Evolutionary conservation across 306 rosid genomes (phyloP), one percentile per base, ranked within the genome.

Genomic region (Sicyos edulis): DNA sequence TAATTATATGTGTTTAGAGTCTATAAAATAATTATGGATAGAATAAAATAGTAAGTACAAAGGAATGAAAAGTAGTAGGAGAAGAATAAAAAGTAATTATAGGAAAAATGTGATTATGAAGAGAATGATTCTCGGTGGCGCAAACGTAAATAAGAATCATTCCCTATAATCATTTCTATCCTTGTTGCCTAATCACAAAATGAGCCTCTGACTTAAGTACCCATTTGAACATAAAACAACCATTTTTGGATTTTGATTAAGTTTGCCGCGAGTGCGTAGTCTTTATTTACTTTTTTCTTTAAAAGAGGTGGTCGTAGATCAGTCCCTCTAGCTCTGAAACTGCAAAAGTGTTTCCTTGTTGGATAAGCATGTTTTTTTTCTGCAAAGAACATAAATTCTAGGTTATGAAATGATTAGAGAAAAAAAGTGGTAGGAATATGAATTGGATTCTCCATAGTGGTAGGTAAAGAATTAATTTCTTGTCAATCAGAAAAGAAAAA

Each of bases 401-500:
- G 49, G 37, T 68, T 20, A 22, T 21, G 19, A 56, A 68, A 68
- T 22, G 73, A 68, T 68, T 15, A 22, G 49, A 22, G 49, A 37
- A 37, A 37, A 37, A 49, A 42, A 40, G 40, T 67, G n/a, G 53
- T 21, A 8, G 49, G 72, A 67, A 67, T 47, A 47, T 12, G 56
- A 67, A 67, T 67, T 26, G 57, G 72, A 49, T 67, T 67, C 72
- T 67, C 72, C 12, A 10, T 47, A 68, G 73, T 68, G 57, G 21
- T 22, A 68, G 73, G 44, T 24, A 45, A 49, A 68, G 57, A 49
- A 68, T 68, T 14, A 40, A 47, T 22, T 44, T 68, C 21, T 49
- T 68, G 21, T 49, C 72, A 22, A 47, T 66, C 70, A 44, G 17
- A 45, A 66, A 45, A 59, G 17, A 60, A 29, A 12, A 6, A 57